Conservation (phyloP, 352 stramenopile species). For the Phytopythium aichiense region DNA sequence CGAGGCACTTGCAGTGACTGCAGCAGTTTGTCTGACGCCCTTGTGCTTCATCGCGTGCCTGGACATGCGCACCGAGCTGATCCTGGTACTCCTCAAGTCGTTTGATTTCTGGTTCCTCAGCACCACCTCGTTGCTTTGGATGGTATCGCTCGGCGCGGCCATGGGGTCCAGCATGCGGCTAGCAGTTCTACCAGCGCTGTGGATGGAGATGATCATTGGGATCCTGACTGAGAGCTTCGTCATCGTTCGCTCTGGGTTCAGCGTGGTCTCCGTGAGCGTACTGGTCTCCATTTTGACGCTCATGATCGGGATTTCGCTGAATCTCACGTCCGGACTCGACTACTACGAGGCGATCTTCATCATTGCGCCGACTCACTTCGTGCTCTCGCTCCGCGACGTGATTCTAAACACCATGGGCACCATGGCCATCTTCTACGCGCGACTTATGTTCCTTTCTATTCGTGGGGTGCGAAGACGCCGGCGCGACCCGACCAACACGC, state of each 20-base stretch:
- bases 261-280: background rate
- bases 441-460: background rate
- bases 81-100: background rate
- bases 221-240: background rate
- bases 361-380: background rate
- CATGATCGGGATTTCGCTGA: background rate
- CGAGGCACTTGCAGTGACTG: background rate
- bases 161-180: background rate
- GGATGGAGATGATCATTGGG: constrained; percentile 2
- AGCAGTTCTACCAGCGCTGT: background rate
- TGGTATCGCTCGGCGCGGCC: background rate
- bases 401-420: constrained; percentile 6
- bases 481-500: background rate
- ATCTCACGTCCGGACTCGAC: constrained; percentile 3
- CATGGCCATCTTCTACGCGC: constrained; percentile 3
- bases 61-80: background rate
- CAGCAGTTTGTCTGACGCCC: background rate
- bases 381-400: constrained; percentile 2
- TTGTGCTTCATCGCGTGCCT: constrained; percentile 1
- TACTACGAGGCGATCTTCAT: background rate
- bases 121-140: constrained; percentile 1
- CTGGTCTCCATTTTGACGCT: background rate
- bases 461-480: background rate
- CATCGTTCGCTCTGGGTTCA: background rate
- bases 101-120: constrained; percentile 7